These are phyloP conservation scores for Kurtzmaniella fragi DNA, from an alignment of 805 yeast genomes.

Conservation along the genomic window DNA sequence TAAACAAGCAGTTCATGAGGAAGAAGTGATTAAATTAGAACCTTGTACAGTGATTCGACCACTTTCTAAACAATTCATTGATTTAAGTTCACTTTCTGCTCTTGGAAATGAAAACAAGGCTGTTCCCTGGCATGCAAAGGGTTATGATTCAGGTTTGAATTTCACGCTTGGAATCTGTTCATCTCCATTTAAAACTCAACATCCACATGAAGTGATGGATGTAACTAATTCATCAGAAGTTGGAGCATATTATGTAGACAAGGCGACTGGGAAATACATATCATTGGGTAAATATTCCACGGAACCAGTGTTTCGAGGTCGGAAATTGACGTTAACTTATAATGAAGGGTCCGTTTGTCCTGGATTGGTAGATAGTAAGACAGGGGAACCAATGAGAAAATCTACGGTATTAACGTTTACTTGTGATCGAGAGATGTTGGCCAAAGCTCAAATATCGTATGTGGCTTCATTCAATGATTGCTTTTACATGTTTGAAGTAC, in stretches of 20 bases:
- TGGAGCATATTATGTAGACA: conserved; percentile 43
- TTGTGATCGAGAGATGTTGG: conserved; percentile 71
- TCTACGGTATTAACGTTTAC: conserved; percentile 67
- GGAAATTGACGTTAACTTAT: conserved; percentile 66
- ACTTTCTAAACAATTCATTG: conserved; percentile 43
- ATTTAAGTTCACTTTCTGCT: conserved; percentile 47
- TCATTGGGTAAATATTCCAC: conserved; percentile 55
- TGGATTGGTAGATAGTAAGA: conserved; percentile 26
- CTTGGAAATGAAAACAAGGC: conserved; percentile 42
- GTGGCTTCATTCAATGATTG: conserved; percentile 74
- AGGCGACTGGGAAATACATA: conserved; percentile 26
- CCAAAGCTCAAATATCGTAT: conserved; percentile 61
- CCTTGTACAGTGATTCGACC: conserved; percentile 38
- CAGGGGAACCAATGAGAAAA: conserved; percentile 47
- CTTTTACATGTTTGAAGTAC: conserved; percentile 76
- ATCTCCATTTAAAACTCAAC: conserved; percentile 39
- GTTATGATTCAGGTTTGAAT: conserved; percentile 64
- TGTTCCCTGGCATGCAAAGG: conserved; percentile 61
- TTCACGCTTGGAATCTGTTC: conserved; percentile 53
- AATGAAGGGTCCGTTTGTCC: conserved; percentile 60
- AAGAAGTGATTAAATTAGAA: conserved; percentile 14
- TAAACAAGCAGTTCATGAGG: not conserved
- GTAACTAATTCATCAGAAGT: conserved; percentile 31
- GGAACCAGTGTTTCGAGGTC: conserved; percentile 64
- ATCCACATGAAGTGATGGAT: conserved; percentile 36